Evolutionary conservation across 1,284 basidiomycete species (phyloP), one percentile per base, ranked within the genome.

Genomic region (Blastosporella zonata): DNA sequence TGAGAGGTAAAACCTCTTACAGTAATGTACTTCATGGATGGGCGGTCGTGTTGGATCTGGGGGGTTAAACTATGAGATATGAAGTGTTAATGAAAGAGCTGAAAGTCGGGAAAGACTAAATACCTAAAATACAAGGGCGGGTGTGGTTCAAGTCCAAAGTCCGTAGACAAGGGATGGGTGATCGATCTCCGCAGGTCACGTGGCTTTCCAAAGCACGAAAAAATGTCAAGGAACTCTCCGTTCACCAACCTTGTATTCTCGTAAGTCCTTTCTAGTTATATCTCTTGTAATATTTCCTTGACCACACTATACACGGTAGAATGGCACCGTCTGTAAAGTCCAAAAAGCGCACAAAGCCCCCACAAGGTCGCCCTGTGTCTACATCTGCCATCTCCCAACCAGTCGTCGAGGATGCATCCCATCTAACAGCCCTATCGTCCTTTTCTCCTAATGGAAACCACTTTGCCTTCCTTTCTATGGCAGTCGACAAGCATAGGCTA

Each of bases 401-500:
- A 18, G 67, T 73, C 34, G 73, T 78, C 37, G 73, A 79, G 53
- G 77, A 78, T 60, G 63, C 71, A 17, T 71, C 75, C 18, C 62
- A 69, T 46, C 62, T 74, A 17, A 65, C 72, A 18, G 60, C 70
- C 12, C 66, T 83, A 17, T 84, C 79, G 21, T 72, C 81, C 7
- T 89, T 87, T 63, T 86, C 85, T 12, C 75, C 77, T 6, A 70
- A 75, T 47, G 79, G 77, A 39, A 67, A 70, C 41, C 68, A 81
- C 44, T 87, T 87, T 62, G 84, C 82, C 1, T 75, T 84, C 52
- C 65, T 87, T 39, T 82, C 83, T 23, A 73, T 87, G 17, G 78
- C 85, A 4, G 74, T 88, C 41, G 85, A 89, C 71, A 88, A 87
- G 62, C 84, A 88, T 61, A 77, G 84, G 34, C 67, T 89, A 48